Base-by-base conservation (phyloP, 2,329 filamentous ascomycete species). In the Alternaria arborescens region DNA sequence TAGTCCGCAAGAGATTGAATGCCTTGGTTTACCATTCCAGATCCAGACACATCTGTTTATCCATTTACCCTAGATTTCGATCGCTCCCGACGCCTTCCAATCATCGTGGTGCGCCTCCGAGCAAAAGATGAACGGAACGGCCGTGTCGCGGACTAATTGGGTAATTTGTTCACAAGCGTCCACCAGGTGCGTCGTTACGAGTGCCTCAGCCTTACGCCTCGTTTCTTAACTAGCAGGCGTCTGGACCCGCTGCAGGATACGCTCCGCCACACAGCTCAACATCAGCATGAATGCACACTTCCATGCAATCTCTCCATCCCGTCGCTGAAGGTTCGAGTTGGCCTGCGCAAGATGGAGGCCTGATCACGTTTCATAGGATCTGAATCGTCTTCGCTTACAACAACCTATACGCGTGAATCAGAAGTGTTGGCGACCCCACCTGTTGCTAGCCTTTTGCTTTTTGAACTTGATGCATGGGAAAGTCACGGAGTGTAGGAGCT, bases 11-110 rank as follows among this genome's bases (percentile, higher is more conserved):
- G 24, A 36, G 40, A 36, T 36, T 42, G 47, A 36, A 30, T 28
- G 22, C 42, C 51, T 34, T 24, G 36, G n/a, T 30, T 40, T 36
- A 44, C 26, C 36, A 48, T 42, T 26, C 41, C 41, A 47, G 26
- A 51, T 48, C 50, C 53, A 26, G 48, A 52, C 44, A 34, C 3
- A 18, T 53, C 18, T 58, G 44, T 54, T 64, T 64, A 61, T 22
- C 59, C 55, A 40, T 64, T 64, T 62, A 64, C n/a, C 61, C 58
- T 54, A 61, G 38, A 64, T 64, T 59, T 56, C 46, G 20, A 50
- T 58, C 52, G 52, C 32, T 36, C 32, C 32, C 32, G 32, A 36
- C 32, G 14, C 42, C 54, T 52, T 48, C 50, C 43, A 55, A 44
- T 41, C 38, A 8, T n/a, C 20, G 32, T 41, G 18, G n/a, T 46